phyloP scores from a whole-genome alignment of 352 stramenopile genomes.

The Globisporangium megalacanthum region DNA sequence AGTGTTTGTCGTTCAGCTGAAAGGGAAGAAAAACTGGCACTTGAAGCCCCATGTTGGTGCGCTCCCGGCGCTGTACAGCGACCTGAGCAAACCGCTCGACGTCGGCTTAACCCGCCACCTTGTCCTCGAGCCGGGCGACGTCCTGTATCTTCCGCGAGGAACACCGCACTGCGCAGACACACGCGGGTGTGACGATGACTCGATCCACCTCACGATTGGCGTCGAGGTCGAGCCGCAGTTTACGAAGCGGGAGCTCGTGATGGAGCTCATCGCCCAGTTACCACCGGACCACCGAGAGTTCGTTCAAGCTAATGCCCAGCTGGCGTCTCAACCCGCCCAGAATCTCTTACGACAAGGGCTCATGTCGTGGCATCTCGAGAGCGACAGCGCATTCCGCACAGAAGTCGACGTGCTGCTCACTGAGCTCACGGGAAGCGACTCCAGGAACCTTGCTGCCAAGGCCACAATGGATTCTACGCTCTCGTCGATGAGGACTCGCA shows the following conservation, averaged over 20 bases:
- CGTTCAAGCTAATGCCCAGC: background rate
- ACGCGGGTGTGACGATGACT: slow-evolving; percentile 15
- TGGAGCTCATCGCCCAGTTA: slow-evolving; percentile 4
- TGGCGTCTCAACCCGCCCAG: background rate
- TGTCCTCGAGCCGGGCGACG: slow-evolving; percentile 16
- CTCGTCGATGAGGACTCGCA: background rate
- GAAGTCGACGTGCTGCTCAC: background rate
- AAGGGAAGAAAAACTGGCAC: slow-evolving; percentile 25
- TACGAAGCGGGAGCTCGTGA: slow-evolving; percentile 13
- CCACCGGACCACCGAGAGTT: background rate
- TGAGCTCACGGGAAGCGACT: background rate
- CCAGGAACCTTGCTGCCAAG: background rate
- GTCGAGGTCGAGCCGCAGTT: slow-evolving; percentile 23
- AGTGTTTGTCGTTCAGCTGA: slow-evolving; percentile 32
- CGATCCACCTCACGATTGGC: slow-evolving; percentile 31
- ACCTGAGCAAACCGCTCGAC: background rate
- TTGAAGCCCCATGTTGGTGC: slow-evolving; percentile 10
- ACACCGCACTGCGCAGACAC: slow-evolving; percentile 28
- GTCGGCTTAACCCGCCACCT: slow-evolving; percentile 4
- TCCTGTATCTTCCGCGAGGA: slow-evolving; percentile 30
- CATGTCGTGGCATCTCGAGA: slow-evolving; percentile 26
- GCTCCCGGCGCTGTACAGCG: slow-evolving; percentile 22
- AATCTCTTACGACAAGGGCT: slow-evolving; percentile 12
- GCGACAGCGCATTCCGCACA: background rate
- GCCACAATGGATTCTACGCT: background rate